These are phyloP conservation scores for Picea sitchensis DNA, from an alignment of 75 land plant species.

Conservation along the genomic window DNA sequence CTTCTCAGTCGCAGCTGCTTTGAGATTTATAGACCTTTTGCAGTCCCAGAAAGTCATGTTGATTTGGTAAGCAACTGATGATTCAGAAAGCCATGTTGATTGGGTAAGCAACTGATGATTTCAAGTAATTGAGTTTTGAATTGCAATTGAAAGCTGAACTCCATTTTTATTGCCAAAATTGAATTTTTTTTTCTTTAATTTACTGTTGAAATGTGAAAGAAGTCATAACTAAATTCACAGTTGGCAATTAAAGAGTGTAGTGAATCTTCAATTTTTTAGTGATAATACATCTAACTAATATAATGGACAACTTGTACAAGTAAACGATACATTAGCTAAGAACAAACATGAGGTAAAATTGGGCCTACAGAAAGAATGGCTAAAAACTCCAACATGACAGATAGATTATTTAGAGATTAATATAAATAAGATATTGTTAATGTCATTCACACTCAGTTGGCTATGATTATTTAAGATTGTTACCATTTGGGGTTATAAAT, in stretches of 20 bases:
- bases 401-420: too few species aligned
- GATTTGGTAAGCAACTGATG: constrained; percentile 62
- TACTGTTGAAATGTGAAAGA: background rate
- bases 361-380: too few species aligned
- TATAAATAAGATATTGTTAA: too few species aligned
- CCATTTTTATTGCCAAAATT: background rate
- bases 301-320: too few species aligned
- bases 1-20: constrained; percentile 66
- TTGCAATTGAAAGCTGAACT: constrained; percentile 1
- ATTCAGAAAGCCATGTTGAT: constrained; percentile 64
- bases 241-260: background rate
- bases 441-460: too few species aligned
- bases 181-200: background rate
- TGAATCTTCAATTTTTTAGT: background rate
- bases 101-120: constrained; percentile 55
- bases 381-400: too few species aligned
- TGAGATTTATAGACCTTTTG: constrained; percentile 61
- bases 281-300: too few species aligned
- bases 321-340: too few species aligned
- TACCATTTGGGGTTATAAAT: too few species aligned
- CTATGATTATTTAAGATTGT: too few species aligned
- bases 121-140: background rate
- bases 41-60: constrained; percentile 66
- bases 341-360: too few species aligned
- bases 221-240: background rate